Percentiles rank a stretch among this genome's conserved stretches.
phyloP scores from a whole-genome alignment of 2,329 filamentous ascomycete species.

The Epichloe brachyelytri region DNA sequence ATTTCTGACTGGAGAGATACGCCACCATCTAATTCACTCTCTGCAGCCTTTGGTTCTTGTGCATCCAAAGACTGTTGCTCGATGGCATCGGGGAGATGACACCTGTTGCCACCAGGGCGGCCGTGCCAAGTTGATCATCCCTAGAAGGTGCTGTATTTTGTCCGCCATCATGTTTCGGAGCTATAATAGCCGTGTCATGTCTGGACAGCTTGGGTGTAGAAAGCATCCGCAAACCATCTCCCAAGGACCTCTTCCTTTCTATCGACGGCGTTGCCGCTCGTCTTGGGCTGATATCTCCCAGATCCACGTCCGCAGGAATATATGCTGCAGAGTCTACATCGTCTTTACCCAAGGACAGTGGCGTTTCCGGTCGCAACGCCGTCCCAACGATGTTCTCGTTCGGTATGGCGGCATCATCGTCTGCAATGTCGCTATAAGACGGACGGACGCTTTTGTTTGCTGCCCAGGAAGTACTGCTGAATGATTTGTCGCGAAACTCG shows the following conservation, averaged over 20 bases:
- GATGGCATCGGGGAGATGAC: neutral
- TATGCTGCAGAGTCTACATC: slow-evolving; percentile 1
- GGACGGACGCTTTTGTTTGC: slow-evolving; percentile 25
- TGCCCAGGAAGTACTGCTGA: slow-evolving; percentile 24
- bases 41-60: neutral
- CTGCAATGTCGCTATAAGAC: slow-evolving; percentile 24
- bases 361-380: neutral
- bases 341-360: neutral
- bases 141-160: neutral
- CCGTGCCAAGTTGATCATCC: neutral
- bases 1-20: neutral
- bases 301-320: neutral
- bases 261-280: neutral
- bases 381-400: slow-evolving; percentile 1
- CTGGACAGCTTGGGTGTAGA: neutral
- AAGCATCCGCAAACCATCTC: slow-evolving; percentile 3
- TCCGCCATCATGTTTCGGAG: neutral
- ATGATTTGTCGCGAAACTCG: slow-evolving; percentile 16
- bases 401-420: slow-evolving; percentile 9
- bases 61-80: neutral
- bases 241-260: slow-evolving; percentile 6
- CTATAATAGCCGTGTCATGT: neutral
- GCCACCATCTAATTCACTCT: slow-evolving; percentile 4
- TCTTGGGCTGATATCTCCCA: slow-evolving; percentile 2
- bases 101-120: neutral